Percentiles rank a stretch among this genome's conserved stretches.
Evolutionary conservation across 306 rosid genomes (phyloP).

Genomic region (Abrus pulchellus): DNA sequence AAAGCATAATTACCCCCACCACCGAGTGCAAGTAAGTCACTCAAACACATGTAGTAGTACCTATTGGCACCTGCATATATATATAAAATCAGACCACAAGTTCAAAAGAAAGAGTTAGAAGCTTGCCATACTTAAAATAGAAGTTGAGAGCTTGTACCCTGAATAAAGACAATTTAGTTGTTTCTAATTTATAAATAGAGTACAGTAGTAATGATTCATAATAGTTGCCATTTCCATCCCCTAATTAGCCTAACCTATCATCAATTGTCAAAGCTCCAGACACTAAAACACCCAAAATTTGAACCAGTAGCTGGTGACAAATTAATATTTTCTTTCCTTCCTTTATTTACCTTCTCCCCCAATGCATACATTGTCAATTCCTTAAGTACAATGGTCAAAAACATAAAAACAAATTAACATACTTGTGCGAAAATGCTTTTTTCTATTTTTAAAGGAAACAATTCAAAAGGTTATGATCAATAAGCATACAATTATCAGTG

Average conservation of each 20-base stretch:
- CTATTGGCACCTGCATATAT: slow-evolving; percentile 77
- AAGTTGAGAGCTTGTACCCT: neutral
- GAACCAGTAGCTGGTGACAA: neutral
- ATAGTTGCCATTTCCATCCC: neutral
- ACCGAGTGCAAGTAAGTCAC: slow-evolving; percentile 85
- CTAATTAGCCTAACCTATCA: neutral
- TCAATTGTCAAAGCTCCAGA: slow-evolving; percentile 12
- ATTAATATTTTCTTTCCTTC: slow-evolving; percentile 1
- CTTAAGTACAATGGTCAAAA: neutral
- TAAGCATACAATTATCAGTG: neutral
- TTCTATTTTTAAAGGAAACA: neutral
- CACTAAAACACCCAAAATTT: slow-evolving; percentile 19
- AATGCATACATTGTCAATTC: neutral
- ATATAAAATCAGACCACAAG: slow-evolving; percentile 30
- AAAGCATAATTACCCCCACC: slow-evolving; percentile 95
- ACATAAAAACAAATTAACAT: neutral
- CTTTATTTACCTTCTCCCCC: neutral
- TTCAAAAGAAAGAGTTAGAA: neutral
- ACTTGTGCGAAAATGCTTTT: neutral
- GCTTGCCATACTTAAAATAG: slow-evolving; percentile 1
- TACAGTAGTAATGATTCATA: neutral
- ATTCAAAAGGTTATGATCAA: neutral
- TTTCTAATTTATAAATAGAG: neutral
- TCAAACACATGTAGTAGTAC: slow-evolving; percentile 78
- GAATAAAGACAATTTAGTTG: slow-evolving; percentile 23